Evolutionary conservation across 805 yeast species (phyloP), one percentile per base, ranked within the genome.

Genomic region (Candida nemodendra): DNA sequence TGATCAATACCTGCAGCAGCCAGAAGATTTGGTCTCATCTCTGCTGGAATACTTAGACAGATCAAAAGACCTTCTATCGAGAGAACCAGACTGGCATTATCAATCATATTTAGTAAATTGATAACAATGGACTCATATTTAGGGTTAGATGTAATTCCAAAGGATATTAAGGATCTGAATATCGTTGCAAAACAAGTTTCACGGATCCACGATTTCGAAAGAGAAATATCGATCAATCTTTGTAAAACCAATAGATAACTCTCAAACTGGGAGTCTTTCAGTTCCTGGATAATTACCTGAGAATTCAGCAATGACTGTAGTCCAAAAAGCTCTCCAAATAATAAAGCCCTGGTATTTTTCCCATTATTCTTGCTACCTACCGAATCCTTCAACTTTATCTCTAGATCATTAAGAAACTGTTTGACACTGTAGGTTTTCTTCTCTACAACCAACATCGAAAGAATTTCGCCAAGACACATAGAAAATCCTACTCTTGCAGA

Each of bases 401-500:
- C 60, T 30, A 69, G 53, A 41, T 64, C 54, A 3, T 50, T 51
- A 23, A 73, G 47, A 54, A 72, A 56, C 44, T 66, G 47, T 23
- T 65, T 48, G 30, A 71, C 42, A 36, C 74, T 52, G 47, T 79
- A 53, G 4, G 45, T 52, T 36, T 61, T 44, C 16, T 57, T 53
- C 2, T 56, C 54, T 2, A 32, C 24, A 8, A 60, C 60, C 21
- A 55, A 36, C 17, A 71, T 53, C 9, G 66, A 65, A 5, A 73
- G 54, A 1, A 83, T 63, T 58, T 91, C 97, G 0, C 90, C 78
- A 30, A 91, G 64, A 30, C 96, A 91, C 72, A 87, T 76, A 2
- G 96, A 85, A 54, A 83, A 91, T 4, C 98, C 98, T 19, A 86
- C 63, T 39, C 97, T 69, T 1, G 96, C 93, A 32, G 88, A 73